Percentiles rank a stretch among this genome's conserved stretches.
phyloP scores from a whole-genome alignment of 805 yeast species.

The Candida awuae region DNA sequence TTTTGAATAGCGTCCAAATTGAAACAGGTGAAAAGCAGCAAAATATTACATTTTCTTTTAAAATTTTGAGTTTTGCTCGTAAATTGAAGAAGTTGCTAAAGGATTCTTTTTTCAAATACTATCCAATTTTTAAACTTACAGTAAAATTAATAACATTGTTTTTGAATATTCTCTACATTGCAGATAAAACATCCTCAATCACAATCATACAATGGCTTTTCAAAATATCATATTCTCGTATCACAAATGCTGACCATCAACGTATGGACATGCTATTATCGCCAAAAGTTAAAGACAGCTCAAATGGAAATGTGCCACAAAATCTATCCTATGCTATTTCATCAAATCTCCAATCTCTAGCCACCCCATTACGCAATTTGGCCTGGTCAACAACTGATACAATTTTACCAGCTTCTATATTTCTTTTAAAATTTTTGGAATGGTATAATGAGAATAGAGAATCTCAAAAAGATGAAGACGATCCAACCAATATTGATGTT shows the following conservation, averaged over 20 bases:
- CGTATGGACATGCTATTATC: conserved; percentile 25
- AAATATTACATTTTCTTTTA: neutral
- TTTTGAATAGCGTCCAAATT: conserved; percentile 31
- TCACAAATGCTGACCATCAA: conserved; percentile 43
- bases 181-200: conserved; percentile 59
- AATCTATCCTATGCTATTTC: conserved; percentile 2
- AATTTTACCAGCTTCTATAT: conserved; percentile 73
- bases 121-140: conserved; percentile 49
- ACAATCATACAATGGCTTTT: conserved; percentile 53
- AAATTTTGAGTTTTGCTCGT: neutral
- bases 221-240: conserved; percentile 57
- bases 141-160: conserved; percentile 44
- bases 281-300: conserved; percentile 1
- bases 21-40: neutral
- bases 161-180: conserved; percentile 55
- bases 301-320: conserved; percentile 2
- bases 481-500: conserved; percentile 17
- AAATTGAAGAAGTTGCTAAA: neutral
- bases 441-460: conserved; percentile 88
- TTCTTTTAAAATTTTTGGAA: conserved; percentile 73
- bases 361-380: conserved; percentile 21
- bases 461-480: conserved; percentile 41
- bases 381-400: conserved; percentile 29
- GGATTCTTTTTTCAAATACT: conserved; percentile 44
- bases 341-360: conserved; percentile 2